Conservation (phyloP, 129 eudicot genomes). For the Lonicera japonica region DNA sequence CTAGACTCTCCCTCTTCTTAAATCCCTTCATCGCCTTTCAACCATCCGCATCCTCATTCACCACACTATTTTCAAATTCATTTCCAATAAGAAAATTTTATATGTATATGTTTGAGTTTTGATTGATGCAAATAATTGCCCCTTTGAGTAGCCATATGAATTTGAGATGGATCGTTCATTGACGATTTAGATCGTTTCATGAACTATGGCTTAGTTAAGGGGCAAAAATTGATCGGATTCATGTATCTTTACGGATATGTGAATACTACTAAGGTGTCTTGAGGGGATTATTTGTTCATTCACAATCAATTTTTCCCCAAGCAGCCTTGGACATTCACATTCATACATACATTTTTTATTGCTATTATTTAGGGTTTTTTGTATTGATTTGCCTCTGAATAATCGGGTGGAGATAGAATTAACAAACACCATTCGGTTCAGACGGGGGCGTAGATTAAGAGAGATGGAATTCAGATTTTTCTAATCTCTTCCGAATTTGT, state of each 20-base stretch:
- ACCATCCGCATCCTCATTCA: background rate
- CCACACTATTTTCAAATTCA: background rate
- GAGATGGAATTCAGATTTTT: background rate
- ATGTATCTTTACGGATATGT: background rate
- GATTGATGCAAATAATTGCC: background rate
- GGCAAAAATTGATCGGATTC: slow-evolving; percentile 22
- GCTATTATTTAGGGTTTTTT: background rate
- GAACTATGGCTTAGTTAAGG: slow-evolving; percentile 35
- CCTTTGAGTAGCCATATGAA: slow-evolving; percentile 42
- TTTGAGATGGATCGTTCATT: too few relatives aligned
- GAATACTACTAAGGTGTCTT: slow-evolving; percentile 20
- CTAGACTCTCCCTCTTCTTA: background rate
- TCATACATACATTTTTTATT: background rate
- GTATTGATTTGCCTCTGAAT: slow-evolving; percentile 23
- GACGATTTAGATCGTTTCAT: background rate
- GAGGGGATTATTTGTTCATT: slow-evolving; percentile 16
- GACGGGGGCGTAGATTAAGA: slow-evolving; percentile 26
- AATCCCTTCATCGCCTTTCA: background rate
- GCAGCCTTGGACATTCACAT: slow-evolving; percentile 22
- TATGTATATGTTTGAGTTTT: background rate
- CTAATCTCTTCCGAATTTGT: background rate
- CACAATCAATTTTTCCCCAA: slow-evolving; percentile 20
- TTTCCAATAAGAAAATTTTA: background rate
- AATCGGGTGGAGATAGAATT: slow-evolving; percentile 1
- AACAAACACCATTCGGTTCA: slow-evolving; percentile 22